A percentile compares a stretch with the other conserved stretches of the same genome.
Evolutionary conservation across 805 yeast genomes (phyloP).

Genomic region (Starmerella floris): DNA sequence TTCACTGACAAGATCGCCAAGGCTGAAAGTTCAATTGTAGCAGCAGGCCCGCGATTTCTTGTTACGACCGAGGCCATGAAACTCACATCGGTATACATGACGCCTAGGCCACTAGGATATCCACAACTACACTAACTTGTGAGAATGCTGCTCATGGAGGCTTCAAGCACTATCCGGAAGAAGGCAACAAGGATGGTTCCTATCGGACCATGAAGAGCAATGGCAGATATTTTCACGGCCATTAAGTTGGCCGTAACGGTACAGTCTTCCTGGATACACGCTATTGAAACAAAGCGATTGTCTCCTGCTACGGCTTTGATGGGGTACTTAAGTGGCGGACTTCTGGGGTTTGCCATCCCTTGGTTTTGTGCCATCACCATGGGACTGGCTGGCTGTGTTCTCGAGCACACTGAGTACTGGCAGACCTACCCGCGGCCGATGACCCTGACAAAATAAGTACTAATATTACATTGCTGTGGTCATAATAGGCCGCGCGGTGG

Average conservation of each 20-base stretch:
- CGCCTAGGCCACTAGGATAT: slow-evolving; percentile 52
- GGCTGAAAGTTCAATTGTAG: no score
- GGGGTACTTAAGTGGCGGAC: slow-evolving; percentile 77
- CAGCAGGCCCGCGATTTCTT: no score
- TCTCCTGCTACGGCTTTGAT: slow-evolving; percentile 74
- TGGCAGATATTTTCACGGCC: slow-evolving; percentile 77
- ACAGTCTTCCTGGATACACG: slow-evolving; percentile 80
- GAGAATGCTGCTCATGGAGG: slow-evolving; percentile 53
- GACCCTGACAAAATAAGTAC: slow-evolving; percentile 54
- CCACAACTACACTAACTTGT: slow-evolving; percentile 75
- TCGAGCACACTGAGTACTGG: slow-evolving; percentile 57
- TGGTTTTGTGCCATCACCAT: slow-evolving; percentile 67
- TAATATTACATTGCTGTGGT: slow-evolving; percentile 66
- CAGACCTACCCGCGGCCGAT: slow-evolving; percentile 65
- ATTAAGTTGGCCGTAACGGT: slow-evolving; percentile 80
- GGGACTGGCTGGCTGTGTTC: slow-evolving; percentile 72
- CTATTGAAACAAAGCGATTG: slow-evolving; percentile 80
- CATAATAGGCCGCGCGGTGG: slow-evolving; percentile 75
- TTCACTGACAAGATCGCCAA: no score
- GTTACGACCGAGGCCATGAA: slow-evolving; percentile 65
- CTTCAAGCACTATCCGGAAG: slow-evolving; percentile 49
- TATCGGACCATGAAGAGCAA: slow-evolving; percentile 77
- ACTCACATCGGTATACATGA: slow-evolving; percentile 65
- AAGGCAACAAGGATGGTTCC: slow-evolving; percentile 74
- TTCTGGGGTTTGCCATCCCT: slow-evolving; percentile 88